These are phyloP conservation scores for Calonectria henricotiae DNA, from an alignment of 2,329 filamentous ascomycete genomes.

Conservation along the genomic window DNA sequence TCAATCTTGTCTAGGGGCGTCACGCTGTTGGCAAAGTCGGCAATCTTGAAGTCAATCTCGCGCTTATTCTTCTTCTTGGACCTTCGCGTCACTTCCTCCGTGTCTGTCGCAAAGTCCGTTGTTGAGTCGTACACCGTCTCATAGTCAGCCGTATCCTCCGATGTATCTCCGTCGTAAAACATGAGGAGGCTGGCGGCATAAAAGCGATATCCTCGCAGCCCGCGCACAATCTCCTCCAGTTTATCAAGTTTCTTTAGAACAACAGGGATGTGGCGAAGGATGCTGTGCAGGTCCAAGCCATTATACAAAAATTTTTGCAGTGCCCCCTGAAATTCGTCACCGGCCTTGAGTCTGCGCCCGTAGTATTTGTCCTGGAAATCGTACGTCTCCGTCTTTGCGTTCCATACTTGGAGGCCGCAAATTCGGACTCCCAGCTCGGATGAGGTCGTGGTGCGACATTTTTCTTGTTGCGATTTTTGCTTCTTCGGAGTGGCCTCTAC, in stretches of 20 bases:
- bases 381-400: constrained; percentile 85
- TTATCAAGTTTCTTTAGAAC: constrained; percentile 88
- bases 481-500: constrained; percentile 94
- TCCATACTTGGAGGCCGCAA: constrained; percentile 97
- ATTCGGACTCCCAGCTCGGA: constrained; percentile 92
- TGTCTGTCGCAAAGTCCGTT: constrained; percentile 73
- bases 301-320: constrained; percentile 93
- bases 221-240: constrained; percentile 86
- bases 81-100: constrained; percentile 68
- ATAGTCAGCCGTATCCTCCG: constrained; percentile 65
- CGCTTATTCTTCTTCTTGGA: constrained; percentile 66
- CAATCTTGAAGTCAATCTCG: constrained; percentile 94
- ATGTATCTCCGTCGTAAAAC: constrained; percentile 91
- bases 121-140: constrained; percentile 72
- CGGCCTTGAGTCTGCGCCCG: constrained; percentile 89
- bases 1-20: constrained; percentile 84
- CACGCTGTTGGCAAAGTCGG: constrained; percentile 98
- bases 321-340: constrained; percentile 89
- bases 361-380: constrained; percentile 99
- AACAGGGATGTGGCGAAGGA: constrained; percentile 88
- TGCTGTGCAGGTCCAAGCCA: constrained; percentile 84
- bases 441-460: constrained; percentile 94
- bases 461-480: constrained; percentile 91
- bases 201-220: constrained; percentile 89
- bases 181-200: constrained; percentile 96